Evolutionary conservation across 805 yeast genomes (phyloP).

Genomic region (Torulaspora delbrueckii): DNA sequence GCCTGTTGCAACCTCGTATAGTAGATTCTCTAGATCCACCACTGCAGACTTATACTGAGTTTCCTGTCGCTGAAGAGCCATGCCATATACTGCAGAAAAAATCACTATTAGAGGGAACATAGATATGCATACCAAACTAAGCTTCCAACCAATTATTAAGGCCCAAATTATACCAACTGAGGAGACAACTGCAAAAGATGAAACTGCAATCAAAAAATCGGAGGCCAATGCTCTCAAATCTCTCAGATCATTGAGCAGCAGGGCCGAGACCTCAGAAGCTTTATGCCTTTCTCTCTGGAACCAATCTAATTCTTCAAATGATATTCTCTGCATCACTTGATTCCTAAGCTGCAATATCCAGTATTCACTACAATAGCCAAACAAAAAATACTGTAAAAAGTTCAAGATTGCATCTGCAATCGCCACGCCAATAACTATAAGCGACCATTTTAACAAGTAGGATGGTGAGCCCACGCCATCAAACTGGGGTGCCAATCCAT

Average conservation of each 20-base stretch:
- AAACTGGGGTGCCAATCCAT: conserved; percentile 51
- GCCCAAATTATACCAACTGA: conserved; percentile 74
- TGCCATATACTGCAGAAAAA: conserved; percentile 50
- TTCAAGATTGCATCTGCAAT: conserved; percentile 54
- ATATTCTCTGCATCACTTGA: conserved; percentile 44
- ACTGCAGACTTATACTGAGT: conserved; percentile 52
- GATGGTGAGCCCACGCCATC: conserved; percentile 29
- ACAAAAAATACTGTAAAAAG: conserved; percentile 45
- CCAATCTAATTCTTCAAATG: conserved; percentile 52
- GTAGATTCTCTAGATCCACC: conserved; percentile 48
- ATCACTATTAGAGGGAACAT: conserved; percentile 60
- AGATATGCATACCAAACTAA: conserved; percentile 76
- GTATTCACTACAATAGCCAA: conserved; percentile 58
- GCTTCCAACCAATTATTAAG: conserved; percentile 72
- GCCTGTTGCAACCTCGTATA: conserved; percentile 50
- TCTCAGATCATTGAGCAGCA: conserved; percentile 76
- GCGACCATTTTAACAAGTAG: conserved; percentile 58
- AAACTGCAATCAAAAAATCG: conserved; percentile 51
- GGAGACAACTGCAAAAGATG: conserved; percentile 52
- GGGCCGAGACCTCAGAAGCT: conserved; percentile 54
- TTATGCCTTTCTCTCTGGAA: conserved; percentile 38
- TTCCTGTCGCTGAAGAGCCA: conserved; percentile 51
- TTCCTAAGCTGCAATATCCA: conserved; percentile 59
- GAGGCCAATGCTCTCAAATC: conserved; percentile 65
- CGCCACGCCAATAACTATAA: conserved; percentile 59